Conservation (phyloP, 495 filamentous ascomycete species). For the Daldinia grandis region DNA sequence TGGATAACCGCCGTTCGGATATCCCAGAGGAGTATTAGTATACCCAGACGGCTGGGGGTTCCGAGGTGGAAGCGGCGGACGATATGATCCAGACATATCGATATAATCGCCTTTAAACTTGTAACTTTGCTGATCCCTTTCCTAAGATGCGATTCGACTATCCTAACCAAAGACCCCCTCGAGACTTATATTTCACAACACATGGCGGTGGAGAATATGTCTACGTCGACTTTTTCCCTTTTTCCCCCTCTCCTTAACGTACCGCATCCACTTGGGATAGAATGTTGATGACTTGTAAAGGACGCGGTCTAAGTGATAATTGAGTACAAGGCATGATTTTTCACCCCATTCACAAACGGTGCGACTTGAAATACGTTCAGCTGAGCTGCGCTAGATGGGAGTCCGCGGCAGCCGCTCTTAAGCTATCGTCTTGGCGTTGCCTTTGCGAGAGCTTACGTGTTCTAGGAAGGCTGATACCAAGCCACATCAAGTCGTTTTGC, state of each 20-base stretch:
- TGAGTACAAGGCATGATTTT: slow-evolving; percentile 5
- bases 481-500: neutral
- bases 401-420: slow-evolving; percentile 4
- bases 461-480: neutral
- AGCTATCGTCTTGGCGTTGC: slow-evolving; percentile 27
- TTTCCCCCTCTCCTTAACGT: neutral
- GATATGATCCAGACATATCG: slow-evolving; percentile 27
- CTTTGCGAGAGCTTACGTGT: neutral
- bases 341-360: neutral
- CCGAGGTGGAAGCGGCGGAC: slow-evolving; percentile 36
- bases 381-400: slow-evolving; percentile 25
- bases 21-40: slow-evolving; percentile 3
- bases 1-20: slow-evolving; percentile 14
- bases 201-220: neutral
- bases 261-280: neutral
- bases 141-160: neutral
- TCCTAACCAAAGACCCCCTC: neutral
- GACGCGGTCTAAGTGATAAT: neutral
- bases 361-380: slow-evolving; percentile 32
- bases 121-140: neutral
- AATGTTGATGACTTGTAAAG: neutral
- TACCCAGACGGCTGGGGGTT: slow-evolving; percentile 21
- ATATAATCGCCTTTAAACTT: neutral
- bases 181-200: neutral
- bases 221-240: neutral